Evolutionary conservation across 2,329 filamentous ascomycete species (phyloP).

Genomic region (Aspergillus brunneoviolaceus): DNA sequence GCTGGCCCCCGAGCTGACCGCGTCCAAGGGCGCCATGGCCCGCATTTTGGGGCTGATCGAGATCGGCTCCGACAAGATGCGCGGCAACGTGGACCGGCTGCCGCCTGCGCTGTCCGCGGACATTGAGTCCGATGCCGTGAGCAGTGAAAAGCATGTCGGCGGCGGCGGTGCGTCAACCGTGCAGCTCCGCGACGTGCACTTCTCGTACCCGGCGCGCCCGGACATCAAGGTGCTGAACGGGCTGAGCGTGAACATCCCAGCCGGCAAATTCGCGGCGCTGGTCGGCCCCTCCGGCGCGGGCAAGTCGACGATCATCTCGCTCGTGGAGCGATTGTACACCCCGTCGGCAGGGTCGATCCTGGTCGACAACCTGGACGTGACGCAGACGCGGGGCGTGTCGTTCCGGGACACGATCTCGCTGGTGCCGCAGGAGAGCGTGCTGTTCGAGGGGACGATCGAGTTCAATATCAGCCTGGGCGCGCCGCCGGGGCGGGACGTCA

Average conservation of each 20-base stretch:
- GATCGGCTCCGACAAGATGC: slow-evolving; percentile 29
- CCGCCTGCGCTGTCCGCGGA: slow-evolving; percentile 15
- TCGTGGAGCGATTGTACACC: slow-evolving; percentile 56
- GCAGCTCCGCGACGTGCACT: slow-evolving; percentile 59
- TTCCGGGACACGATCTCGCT: slow-evolving; percentile 49
- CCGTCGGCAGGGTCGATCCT: slow-evolving; percentile 51
- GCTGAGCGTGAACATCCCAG: slow-evolving; percentile 57
- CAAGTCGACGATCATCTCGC: slow-evolving; percentile 63
- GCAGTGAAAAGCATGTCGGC: slow-evolving; percentile 10
- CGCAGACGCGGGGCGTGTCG: slow-evolving; percentile 36
- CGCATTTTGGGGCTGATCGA: slow-evolving; percentile 52
- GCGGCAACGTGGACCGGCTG: neutral
- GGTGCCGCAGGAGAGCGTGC: slow-evolving; percentile 49
- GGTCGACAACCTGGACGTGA: slow-evolving; percentile 53
- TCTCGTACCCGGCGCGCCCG: slow-evolving; percentile 65
- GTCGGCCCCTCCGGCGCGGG: slow-evolving; percentile 66
- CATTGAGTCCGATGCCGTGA: slow-evolving; percentile 1
- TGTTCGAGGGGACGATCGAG: slow-evolving; percentile 50
- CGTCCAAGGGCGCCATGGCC: slow-evolving; percentile 58
- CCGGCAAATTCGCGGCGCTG: slow-evolving; percentile 62
- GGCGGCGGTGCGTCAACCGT: slow-evolving; percentile 32
- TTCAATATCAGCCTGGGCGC: slow-evolving; percentile 50
- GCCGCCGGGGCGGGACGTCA: slow-evolving; percentile 55
- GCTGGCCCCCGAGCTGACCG: slow-evolving; percentile 68
- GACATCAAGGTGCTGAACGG: slow-evolving; percentile 57